A percentile compares a stretch with the other conserved stretches of the same genome.
Conservation (phyloP, 352 stramenopile genomes). For the Phytophthora capsici region DNA sequence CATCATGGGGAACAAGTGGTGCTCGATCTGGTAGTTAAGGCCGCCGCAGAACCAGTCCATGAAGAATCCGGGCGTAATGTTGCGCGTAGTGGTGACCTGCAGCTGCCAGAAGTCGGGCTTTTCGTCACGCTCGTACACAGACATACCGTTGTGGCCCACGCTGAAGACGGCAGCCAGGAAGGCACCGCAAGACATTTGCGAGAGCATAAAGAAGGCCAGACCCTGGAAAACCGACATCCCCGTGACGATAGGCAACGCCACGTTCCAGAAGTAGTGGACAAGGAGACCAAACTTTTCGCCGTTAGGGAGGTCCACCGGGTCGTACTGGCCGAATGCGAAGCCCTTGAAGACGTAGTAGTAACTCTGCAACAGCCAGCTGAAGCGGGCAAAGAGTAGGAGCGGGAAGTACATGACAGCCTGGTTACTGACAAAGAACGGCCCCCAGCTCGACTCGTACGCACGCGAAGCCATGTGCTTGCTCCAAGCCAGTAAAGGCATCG, state of each 20-base stretch:
- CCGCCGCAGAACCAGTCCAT: constrained; percentile 99
- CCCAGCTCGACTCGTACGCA: constrained; percentile 80
- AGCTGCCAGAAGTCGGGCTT: constrained; percentile 99
- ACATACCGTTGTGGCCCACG: constrained; percentile 98
- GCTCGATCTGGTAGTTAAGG: constrained; percentile 98
- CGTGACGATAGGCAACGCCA: constrained; percentile 74
- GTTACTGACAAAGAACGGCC: constrained; percentile 91
- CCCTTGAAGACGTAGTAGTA: constrained; percentile 95
- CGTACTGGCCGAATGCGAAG: constrained; percentile 83
- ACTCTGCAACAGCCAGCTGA: constrained; percentile 97
- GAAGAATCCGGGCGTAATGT: constrained; percentile 94
- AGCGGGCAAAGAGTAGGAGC: constrained; percentile 95
- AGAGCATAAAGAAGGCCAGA: constrained; percentile 84
- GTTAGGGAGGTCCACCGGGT: constrained; percentile 89
- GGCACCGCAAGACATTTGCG: constrained; percentile 93
- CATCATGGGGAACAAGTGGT: constrained; percentile 98
- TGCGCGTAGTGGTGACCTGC: constrained; percentile 97
- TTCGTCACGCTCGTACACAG: constrained; percentile 95
- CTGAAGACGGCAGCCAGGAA: constrained; percentile 97
- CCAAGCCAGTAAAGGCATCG: constrained; percentile 98
- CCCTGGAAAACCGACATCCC: constrained; percentile 75
- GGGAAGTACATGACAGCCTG: constrained; percentile 98
- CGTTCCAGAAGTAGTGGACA: constrained; percentile 94
- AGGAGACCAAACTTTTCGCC: constrained; percentile 77
- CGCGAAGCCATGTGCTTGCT: constrained; percentile 95